phyloP scores from a whole-genome alignment of 805 yeast species.

The Ogataea pini region DNA sequence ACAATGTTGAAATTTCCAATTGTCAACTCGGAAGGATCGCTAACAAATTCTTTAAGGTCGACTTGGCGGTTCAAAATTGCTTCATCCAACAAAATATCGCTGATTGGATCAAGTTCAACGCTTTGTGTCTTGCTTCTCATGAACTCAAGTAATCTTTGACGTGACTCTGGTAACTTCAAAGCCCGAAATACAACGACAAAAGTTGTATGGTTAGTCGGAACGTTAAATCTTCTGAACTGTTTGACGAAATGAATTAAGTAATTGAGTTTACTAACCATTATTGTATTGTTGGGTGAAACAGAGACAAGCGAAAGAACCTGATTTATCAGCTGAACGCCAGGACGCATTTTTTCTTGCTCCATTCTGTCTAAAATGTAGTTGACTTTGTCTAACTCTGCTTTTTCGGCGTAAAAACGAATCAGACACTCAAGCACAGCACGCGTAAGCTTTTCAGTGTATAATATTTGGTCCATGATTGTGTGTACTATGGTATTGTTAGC shows the following conservation, averaged over 20 bases:
- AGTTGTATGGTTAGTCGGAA: slow-evolving; percentile 13
- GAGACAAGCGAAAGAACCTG: slow-evolving; percentile 4
- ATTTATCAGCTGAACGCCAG: slow-evolving; percentile 2
- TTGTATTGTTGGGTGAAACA: neutral
- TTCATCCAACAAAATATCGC: slow-evolving; percentile 7
- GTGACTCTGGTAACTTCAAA: slow-evolving; percentile 6
- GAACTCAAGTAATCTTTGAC: slow-evolving; percentile 4
- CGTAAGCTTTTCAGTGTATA: neutral
- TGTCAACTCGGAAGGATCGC: slow-evolving; percentile 1
- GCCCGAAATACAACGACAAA: slow-evolving; percentile 12
- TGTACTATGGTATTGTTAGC: neutral
- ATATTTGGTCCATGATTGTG: neutral
- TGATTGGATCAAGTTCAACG: slow-evolving; percentile 6
- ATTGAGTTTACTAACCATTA: slow-evolving; percentile 3
- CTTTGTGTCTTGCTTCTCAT: neutral
- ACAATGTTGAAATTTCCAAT: slow-evolving; percentile 7
- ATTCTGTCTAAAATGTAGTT: slow-evolving; percentile 5
- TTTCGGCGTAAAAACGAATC: slow-evolving; percentile 7
- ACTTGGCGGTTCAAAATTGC: slow-evolving; percentile 1
- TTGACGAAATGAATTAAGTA: slow-evolving; percentile 6
- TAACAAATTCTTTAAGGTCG: slow-evolving; percentile 2
- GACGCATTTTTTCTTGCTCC: neutral
- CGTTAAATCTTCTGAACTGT: slow-evolving; percentile 3
- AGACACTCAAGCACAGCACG: neutral
- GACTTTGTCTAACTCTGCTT: slow-evolving; percentile 5